Percentiles rank a stretch among this genome's conserved stretches.
phyloP scores from a whole-genome alignment of 257 asterid genomes.

The Solanum chiquidenum region DNA sequence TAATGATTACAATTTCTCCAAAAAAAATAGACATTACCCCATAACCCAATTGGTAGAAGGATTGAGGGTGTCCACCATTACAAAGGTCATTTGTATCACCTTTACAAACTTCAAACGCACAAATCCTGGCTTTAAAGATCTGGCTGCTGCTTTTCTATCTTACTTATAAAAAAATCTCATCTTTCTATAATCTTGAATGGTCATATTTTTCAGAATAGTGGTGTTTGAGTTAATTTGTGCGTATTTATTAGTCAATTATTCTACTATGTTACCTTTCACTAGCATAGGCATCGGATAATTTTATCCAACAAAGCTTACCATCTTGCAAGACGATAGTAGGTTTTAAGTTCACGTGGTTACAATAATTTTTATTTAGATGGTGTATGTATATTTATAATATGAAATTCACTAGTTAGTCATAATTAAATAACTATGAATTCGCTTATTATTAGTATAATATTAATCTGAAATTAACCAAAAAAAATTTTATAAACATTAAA shows the following conservation, averaged over 20 bases:
- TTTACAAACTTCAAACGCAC: background rate
- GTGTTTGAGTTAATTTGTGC: background rate
- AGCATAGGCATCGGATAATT: rapidly evolving
- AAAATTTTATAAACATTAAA: background rate
- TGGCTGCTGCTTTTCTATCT: background rate
- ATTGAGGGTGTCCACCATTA: background rate
- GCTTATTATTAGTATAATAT: background rate
- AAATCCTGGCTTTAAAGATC: background rate
- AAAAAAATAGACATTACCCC: background rate
- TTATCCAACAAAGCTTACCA: background rate
- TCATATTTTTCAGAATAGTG: background rate
- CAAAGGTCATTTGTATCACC: background rate
- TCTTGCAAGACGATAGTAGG: background rate
- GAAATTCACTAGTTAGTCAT: background rate
- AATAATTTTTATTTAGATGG: background rate
- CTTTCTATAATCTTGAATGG: background rate
- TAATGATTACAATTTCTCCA: background rate
- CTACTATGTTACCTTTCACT: background rate
- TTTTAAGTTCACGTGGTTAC: background rate
- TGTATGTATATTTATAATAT: background rate
- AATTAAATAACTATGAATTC: background rate
- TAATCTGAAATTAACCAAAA: background rate
- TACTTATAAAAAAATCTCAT: background rate
- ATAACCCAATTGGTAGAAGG: background rate
- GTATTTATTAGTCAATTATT: background rate